A percentile compares a stretch with the other conserved stretches of the same genome.
Conservation (phyloP, 371 early-diverging fungal genomes). For the Apophysomyces variabilis region DNA sequence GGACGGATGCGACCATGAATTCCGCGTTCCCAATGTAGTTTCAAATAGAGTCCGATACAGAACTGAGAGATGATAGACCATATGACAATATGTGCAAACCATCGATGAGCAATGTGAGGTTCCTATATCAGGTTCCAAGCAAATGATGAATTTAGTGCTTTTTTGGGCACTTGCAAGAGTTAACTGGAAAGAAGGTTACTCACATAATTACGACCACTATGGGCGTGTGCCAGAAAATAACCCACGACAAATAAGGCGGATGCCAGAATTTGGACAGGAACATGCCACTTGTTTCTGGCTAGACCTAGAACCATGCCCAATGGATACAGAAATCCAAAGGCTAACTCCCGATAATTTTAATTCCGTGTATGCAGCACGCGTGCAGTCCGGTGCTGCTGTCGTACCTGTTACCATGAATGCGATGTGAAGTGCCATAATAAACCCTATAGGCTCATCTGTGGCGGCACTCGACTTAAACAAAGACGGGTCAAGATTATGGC, state of each 20-base stretch:
- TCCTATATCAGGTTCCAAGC: constrained; percentile 27
- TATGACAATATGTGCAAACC: constrained; percentile 64
- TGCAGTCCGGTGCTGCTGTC: background rate
- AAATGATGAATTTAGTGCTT: no score
- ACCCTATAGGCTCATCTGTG: constrained; percentile 52
- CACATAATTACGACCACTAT: constrained; percentile 66
- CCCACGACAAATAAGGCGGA: constrained; percentile 55
- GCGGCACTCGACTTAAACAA: constrained; percentile 43
- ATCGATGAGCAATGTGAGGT: constrained; percentile 66
- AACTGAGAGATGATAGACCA: constrained; percentile 58
- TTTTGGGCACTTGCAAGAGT: no score
- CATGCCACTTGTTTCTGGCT: constrained; percentile 63
- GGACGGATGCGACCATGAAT: constrained; percentile 60
- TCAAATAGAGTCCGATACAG: constrained; percentile 59
- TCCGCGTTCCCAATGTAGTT: constrained; percentile 60
- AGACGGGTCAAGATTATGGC: constrained; percentile 44
- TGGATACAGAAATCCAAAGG: constrained; percentile 49
- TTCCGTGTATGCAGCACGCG: background rate
- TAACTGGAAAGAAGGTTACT: background rate
- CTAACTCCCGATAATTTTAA: background rate
- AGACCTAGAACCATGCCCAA: constrained; percentile 67
- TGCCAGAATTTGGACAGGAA: constrained; percentile 63
- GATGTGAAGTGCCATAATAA: constrained; percentile 54
- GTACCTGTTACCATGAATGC: constrained; percentile 46
- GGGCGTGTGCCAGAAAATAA: constrained; percentile 64